Evolutionary conservation across 2,329 filamentous ascomycete genomes (phyloP).

Genomic region (Aspergillus thermomutatus): DNA sequence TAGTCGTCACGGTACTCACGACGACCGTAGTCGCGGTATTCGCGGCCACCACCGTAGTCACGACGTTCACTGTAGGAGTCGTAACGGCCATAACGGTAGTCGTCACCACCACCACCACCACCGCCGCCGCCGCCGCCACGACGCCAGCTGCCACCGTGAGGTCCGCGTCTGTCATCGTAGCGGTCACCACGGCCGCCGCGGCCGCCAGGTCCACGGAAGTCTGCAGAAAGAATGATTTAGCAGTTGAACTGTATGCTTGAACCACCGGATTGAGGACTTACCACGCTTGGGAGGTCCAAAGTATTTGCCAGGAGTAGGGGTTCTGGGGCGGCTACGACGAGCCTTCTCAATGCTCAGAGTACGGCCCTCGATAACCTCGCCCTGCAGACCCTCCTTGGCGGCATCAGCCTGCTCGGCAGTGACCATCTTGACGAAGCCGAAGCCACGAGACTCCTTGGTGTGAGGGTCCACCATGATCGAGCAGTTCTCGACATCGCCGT

Average conservation of each 20-base stretch:
- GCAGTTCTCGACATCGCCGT: slow-evolving; percentile 97
- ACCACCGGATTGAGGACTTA: slow-evolving; percentile 46
- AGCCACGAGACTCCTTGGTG: slow-evolving; percentile 96
- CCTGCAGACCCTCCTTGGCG: slow-evolving; percentile 92
- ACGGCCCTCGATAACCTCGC: slow-evolving; percentile 90
- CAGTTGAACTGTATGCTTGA: not conserved
- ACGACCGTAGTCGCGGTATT: slow-evolving; percentile 47
- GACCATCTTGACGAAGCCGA: slow-evolving; percentile 99
- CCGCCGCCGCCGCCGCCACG: slow-evolving; percentile 39
- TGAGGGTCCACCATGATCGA: slow-evolving; percentile 99
- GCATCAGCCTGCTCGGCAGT: slow-evolving; percentile 93
- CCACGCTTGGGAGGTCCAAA: slow-evolving; percentile 97
- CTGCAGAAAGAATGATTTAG: slow-evolving; percentile 19
- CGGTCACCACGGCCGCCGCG: slow-evolving; percentile 46
- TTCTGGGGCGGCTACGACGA: slow-evolving; percentile 88
- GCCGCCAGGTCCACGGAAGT: slow-evolving; percentile 35
- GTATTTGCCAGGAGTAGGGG: slow-evolving; percentile 97
- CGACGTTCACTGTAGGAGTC: slow-evolving; percentile 46
- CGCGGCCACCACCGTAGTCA: slow-evolving; percentile 45
- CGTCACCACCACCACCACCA: slow-evolving; percentile 39
- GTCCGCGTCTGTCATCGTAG: slow-evolving; percentile 53
- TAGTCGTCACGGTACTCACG: slow-evolving; percentile 46
- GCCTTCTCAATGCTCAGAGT: slow-evolving; percentile 99
- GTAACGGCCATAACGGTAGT: slow-evolving; percentile 44
- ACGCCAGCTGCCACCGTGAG: slow-evolving; percentile 49